Evolutionary conservation across 768 basidiomycete genomes (phyloP).

Genomic region (Amylocystis lapponica): DNA sequence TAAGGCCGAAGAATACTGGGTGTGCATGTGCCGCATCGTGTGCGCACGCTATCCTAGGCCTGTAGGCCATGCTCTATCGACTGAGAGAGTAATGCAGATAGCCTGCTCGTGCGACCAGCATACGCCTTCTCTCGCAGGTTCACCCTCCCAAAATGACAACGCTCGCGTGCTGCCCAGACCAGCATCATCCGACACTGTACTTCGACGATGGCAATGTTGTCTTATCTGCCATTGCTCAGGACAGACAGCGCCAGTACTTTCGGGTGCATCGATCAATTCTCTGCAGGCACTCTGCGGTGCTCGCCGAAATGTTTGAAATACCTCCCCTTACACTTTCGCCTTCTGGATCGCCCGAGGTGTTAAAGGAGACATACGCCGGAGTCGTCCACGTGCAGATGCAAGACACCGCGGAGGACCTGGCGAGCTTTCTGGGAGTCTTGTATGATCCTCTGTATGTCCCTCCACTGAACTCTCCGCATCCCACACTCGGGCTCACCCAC

Average conservation of each 20-base stretch:
- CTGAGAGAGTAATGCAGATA: no score
- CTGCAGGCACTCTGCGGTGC: constrained; percentile 19
- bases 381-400: constrained; percentile 24
- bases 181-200: constrained; percentile 24
- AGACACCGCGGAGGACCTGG: constrained; percentile 23
- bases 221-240: constrained; percentile 17
- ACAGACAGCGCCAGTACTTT: constrained; percentile 15
- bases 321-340: constrained; percentile 15
- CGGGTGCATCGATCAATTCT: constrained; percentile 24
- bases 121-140: no score
- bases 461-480: background rate
- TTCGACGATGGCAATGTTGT: constrained; percentile 29
- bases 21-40: no score
- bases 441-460: constrained; percentile 24
- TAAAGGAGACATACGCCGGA: constrained; percentile 24
- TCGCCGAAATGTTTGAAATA: constrained; percentile 23
- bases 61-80: no score
- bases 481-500: background rate
- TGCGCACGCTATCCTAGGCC: no score
- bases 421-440: constrained; percentile 20
- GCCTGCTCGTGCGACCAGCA: no score
- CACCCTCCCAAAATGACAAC: no score
- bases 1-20: no score
- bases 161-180: no score
- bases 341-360: constrained; percentile 4